Base-by-base conservation (phyloP, 2,329 filamentous ascomycete species). In the Atkinsonella texensis region DNA sequence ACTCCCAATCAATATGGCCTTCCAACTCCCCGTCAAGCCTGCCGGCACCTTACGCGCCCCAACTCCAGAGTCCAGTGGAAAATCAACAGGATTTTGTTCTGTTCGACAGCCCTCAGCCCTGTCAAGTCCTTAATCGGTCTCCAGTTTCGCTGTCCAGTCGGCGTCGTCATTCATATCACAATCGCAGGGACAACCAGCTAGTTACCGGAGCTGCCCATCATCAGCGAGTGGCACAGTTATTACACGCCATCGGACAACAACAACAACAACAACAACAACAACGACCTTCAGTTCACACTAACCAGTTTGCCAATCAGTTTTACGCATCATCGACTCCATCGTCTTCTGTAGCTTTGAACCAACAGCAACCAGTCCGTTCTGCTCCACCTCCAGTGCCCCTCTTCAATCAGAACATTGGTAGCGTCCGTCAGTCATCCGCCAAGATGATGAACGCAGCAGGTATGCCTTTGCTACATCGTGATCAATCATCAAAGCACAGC, bases 1-100 rank as follows among this genome's bases (percentile, higher is more conserved):
- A 85, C 87, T 79, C 81, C 69, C 76, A 76, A 72, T 80, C 81
- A 89, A 63, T 77, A 90, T 90, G 86, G 86, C 84, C 77, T 82
- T 79, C 84, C 77, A 82, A 81, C 74, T 80, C 73, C 74, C 73
- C 75, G 64, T 63, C 74, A 68, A 78, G 73, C 76, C 76, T 74
- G 77, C 79, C 79, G 80, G 80, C 78, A 73, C 61, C 70, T 72
- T 68, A 78, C 73, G 75, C 75, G 73, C 78, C 74, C 60, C 70
- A 79, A 68, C 71, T 72, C 70, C 67, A 72, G 68, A 71, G 72
- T 68, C 74, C 71, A 67, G 72, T 74, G 60, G 64, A 68, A 60
- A 60, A 58, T 53, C 79, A 79, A 64, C 76, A 84, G 75, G 85
- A 89, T 82, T 89, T 89, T 68, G 83, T 87, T 72, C 80, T 89